phyloP scores from a whole-genome alignment of 176 grass and related monocot genomes.

The Urochloa ruziziensis region DNA sequence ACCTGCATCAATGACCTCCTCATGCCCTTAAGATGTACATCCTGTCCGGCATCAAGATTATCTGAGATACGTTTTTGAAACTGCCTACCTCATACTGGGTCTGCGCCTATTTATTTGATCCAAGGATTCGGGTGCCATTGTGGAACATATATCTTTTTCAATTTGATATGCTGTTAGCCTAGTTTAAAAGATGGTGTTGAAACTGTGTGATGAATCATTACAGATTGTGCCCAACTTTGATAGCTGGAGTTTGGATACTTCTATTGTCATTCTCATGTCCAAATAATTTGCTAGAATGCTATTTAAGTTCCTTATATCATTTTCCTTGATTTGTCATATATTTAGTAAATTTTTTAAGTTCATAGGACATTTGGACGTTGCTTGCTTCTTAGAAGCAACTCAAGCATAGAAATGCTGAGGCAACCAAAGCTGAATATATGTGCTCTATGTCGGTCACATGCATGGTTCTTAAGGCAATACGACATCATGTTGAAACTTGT shows the following conservation, averaged over 20 bases:
- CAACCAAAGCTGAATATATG: background rate
- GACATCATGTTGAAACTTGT: no score
- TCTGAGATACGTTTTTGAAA: no score
- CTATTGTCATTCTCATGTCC: background rate
- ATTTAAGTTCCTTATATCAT: background rate
- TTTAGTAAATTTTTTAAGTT: constrained; percentile 6
- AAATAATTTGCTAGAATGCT: background rate
- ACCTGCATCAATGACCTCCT: no score
- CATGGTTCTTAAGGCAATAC: no score
- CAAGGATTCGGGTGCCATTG: background rate
- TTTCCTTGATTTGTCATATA: background rate
- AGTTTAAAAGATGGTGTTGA: background rate
- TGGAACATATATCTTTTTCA: background rate
- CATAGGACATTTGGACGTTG: background rate
- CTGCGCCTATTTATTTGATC: background rate
- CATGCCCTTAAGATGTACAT: no score
- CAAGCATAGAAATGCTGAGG: background rate
- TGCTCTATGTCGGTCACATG: background rate
- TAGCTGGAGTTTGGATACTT: background rate
- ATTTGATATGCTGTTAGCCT: background rate
- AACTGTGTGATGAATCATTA: background rate
- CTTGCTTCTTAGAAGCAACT: background rate
- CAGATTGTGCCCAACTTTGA: background rate
- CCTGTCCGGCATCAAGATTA: no score
- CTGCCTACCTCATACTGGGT: background rate